phyloP scores from a whole-genome alignment of 257 asterid genomes.

The Mitragyna speciosa region DNA sequence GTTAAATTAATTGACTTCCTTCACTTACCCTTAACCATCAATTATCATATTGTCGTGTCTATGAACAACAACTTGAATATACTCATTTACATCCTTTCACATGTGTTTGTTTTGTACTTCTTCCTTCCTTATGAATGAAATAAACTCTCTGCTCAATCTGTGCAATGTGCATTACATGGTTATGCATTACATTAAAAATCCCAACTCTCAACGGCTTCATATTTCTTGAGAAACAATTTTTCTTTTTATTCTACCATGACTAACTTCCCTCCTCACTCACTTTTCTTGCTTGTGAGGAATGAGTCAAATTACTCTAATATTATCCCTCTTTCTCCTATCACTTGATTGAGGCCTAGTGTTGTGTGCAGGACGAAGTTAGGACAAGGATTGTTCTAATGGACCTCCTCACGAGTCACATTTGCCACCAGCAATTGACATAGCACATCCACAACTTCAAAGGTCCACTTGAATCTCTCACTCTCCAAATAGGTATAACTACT shows the following conservation, averaged over 20 bases:
- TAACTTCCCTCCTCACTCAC: background rate
- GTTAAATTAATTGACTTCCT: background rate
- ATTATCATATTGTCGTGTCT: too few relatives aligned
- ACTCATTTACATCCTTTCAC: too few relatives aligned
- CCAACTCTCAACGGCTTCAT: background rate
- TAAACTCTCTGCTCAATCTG: background rate
- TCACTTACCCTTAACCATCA: too few relatives aligned
- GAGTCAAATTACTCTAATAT: too few relatives aligned
- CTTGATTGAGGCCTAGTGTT: background rate
- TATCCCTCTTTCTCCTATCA: too few relatives aligned
- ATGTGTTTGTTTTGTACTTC: conserved; percentile 4
- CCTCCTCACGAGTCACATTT: background rate
- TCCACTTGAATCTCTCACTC: background rate
- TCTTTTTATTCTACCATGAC: background rate
- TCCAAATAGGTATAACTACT: background rate
- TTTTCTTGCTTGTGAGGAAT: background rate
- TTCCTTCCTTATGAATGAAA: background rate
- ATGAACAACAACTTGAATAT: too few relatives aligned
- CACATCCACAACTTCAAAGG: background rate
- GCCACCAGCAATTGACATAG: background rate
- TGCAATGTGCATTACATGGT: too few relatives aligned
- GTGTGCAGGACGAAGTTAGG: background rate
- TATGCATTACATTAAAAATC: background rate
- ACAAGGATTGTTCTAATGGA: background rate
- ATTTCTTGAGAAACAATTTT: background rate